Evolutionary conservation across 352 stramenopile genomes (phyloP), one percentile per base, ranked within the genome.

Genomic region (Globisporangium takayamanum): DNA sequence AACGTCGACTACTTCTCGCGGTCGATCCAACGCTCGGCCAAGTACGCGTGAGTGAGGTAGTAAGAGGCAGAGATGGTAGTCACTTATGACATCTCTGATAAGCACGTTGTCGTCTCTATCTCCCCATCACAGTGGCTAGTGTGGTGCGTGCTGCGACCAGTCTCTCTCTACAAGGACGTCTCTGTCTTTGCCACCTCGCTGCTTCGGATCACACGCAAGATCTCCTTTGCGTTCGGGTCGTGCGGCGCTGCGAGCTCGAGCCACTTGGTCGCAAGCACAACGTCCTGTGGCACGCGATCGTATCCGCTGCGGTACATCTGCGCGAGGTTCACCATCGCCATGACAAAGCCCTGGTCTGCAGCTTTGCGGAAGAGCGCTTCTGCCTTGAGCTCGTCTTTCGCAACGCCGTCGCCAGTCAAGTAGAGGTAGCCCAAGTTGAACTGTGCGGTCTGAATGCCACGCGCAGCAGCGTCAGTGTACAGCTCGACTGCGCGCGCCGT

Each of bases 281-380:
- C 46, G 42, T 93, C 73, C 59, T 84, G 73, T 0, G 79, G 77
- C 18, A 94, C 80, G 28, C 75, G 67, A 14, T 69, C 83, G 50
- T 90, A 86, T 0, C 85, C 85, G 11, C 67, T 76, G 15, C 79
- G 73, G 55, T 93, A 91, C 83, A 94, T 92, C 37, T 93, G 78
- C 33, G 85, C 85, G 33, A 94, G 70, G 33, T 94, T 94, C 14
- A 94, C 78, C 79, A 94, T 94, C 12, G 85, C 85, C 79, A 93
- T 90, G 59, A 90, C 79, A 55, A 92, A 91, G 5, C 83, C 83
- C 54, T 92, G 80, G 12, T 89, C 82, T 0, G 85, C 83, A 5
- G 85, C 80, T 37, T 73, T 71, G 15, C 82, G 78, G 57, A 94
- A 94, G 3, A 92, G 69, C 36, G 78, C 66, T 50, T 92, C 84